Evolutionary conservation across 768 basidiomycete genomes (phyloP).

Genomic region (Termitomyces sp.): DNA sequence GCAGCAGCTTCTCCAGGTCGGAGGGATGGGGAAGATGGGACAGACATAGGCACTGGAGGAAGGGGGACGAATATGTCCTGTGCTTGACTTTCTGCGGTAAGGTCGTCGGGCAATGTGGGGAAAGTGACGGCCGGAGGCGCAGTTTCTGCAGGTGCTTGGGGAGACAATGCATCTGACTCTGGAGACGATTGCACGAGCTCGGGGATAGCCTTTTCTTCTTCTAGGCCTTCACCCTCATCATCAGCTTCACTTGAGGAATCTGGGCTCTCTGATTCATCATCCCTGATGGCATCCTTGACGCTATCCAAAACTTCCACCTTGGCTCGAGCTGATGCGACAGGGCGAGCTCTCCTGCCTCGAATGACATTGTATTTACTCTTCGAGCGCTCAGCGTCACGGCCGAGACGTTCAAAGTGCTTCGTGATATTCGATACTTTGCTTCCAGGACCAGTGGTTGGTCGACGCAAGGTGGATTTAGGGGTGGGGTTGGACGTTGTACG

Average conservation of each 20-base stretch:
- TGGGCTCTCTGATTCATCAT: slow-evolving; percentile 72
- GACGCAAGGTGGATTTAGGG: slow-evolving; percentile 50
- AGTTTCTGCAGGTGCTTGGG: slow-evolving; percentile 19
- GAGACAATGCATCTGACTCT: slow-evolving; percentile 17
- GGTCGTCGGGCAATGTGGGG: slow-evolving; percentile 8
- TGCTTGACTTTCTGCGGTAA: background rate
- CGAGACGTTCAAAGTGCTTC: slow-evolving; percentile 85
- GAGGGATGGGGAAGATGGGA: slow-evolving; percentile 57
- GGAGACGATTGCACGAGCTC: slow-evolving; percentile 23
- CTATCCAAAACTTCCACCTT: slow-evolving; percentile 87
- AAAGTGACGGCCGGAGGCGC: slow-evolving; percentile 17
- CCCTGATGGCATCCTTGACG: slow-evolving; percentile 78
- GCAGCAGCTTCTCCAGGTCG: slow-evolving; percentile 27
- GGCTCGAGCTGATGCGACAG: slow-evolving; percentile 83
- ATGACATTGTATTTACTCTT: slow-evolving; percentile 83
- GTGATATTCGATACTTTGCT: slow-evolving; percentile 84
- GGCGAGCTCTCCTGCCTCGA: slow-evolving; percentile 80
- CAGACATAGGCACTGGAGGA: slow-evolving; percentile 28
- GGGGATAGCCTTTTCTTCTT: slow-evolving; percentile 29
- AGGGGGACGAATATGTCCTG: slow-evolving; percentile 13
- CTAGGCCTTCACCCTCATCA: slow-evolving; percentile 47
- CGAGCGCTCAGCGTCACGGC: slow-evolving; percentile 65
- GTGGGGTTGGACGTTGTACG: slow-evolving; percentile 24
- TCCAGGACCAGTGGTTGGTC: slow-evolving; percentile 41
- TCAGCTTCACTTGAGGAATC: slow-evolving; percentile 58